These are phyloP conservation scores for Lineolata rhizophorae DNA, from an alignment of 495 filamentous ascomycete species.

Conservation along the genomic window DNA sequence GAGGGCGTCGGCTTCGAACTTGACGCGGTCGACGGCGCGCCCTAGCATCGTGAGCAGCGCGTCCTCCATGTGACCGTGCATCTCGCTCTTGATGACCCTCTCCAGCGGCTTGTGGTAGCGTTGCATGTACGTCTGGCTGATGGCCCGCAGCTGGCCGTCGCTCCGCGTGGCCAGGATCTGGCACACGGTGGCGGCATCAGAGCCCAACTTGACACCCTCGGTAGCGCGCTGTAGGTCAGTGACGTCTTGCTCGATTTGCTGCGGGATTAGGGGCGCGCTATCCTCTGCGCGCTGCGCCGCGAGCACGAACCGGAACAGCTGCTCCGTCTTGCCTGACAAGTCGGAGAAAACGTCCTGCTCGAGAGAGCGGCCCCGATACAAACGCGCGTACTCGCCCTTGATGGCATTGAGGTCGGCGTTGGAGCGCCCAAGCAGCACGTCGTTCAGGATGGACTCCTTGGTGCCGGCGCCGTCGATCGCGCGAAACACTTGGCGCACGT, in stretches of 20 bases:
- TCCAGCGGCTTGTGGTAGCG: constrained; percentile 45
- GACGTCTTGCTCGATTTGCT: constrained; percentile 49
- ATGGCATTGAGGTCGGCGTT: constrained; percentile 75
- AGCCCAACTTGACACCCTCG: constrained; percentile 17
- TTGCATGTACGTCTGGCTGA: constrained; percentile 43
- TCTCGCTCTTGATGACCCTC: constrained; percentile 53
- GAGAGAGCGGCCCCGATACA: constrained; percentile 35
- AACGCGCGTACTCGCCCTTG: constrained; percentile 48
- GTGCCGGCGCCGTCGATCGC: constrained; percentile 64
- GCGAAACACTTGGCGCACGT: constrained; percentile 38
- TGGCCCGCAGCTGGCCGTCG: constrained; percentile 62
- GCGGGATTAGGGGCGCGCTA: constrained; percentile 41
- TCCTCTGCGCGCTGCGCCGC: constrained; percentile 54
- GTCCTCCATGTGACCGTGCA: constrained; percentile 80
- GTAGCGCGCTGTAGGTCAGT: constrained; percentile 43
- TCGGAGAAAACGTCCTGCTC: constrained; percentile 51
- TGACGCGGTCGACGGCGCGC: constrained; percentile 55
- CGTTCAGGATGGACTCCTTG: constrained; percentile 66
- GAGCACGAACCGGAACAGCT: constrained; percentile 59
- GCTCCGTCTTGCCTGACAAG: constrained; percentile 63
- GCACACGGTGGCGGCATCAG: constrained; percentile 52
- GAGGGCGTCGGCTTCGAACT: constrained; percentile 56
- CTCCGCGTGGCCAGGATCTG: constrained; percentile 48
- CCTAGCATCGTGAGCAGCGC: constrained; percentile 60
- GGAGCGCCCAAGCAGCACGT: constrained; percentile 57